Evolutionary conservation across 2,329 filamentous ascomycete genomes (phyloP).

Genomic region (Alternaria triticimaculans): DNA sequence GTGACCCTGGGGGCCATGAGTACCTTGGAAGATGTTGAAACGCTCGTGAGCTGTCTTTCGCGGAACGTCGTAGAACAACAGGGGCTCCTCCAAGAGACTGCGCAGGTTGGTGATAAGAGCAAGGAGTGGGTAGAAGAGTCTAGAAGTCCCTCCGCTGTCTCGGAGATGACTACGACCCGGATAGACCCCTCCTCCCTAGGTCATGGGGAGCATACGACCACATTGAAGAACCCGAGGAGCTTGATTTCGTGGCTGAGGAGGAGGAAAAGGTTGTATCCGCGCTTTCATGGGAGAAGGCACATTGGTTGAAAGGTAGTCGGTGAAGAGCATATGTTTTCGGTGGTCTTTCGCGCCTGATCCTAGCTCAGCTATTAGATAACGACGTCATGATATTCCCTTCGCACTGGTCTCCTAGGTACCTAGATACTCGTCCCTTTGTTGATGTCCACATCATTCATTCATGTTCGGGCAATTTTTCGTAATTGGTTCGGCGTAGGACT

Average conservation of each 20-base stretch:
- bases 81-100: not conserved
- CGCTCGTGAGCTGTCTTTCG: not conserved
- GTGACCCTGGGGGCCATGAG: slow-evolving; percentile 69
- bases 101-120: not conserved
- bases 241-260: not conserved
- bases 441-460: not conserved
- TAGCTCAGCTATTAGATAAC: not conserved
- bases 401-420: not conserved
- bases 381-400: not conserved
- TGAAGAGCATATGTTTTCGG: not conserved
- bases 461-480: not conserved
- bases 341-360: not conserved
- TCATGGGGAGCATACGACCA: not conserved
- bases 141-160: not conserved
- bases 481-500: not conserved
- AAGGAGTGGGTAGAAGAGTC: not conserved
- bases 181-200: not conserved
- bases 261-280: not conserved
- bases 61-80: not conserved
- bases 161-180: not conserved
- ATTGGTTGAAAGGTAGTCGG: not conserved
- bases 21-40: slow-evolving; percentile 61
- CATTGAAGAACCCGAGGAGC: not conserved
- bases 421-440: not conserved
- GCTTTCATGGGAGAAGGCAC: not conserved